A percentile compares a stretch with the other conserved stretches of the same genome.
Conservation (phyloP, 371 early-diverging fungal species). For the Syncephalis fuscata region DNA sequence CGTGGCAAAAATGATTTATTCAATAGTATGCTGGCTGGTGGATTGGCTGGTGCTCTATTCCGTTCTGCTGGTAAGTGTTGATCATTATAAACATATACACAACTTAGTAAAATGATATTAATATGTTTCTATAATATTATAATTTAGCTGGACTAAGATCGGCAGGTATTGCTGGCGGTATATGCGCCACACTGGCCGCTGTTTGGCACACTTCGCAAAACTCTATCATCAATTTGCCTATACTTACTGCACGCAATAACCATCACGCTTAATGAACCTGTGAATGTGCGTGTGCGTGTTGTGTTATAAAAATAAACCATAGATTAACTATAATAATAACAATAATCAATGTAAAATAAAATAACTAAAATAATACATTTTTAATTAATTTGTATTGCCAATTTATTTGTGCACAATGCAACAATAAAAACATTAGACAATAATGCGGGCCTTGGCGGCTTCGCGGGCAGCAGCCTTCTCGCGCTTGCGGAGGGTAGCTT, state of each 20-base stretch:
- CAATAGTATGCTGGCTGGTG: slow-evolving; percentile 55
- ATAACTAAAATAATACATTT: no score
- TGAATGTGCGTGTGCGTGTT: no score
- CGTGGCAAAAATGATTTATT: slow-evolving; percentile 46
- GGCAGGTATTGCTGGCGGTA: slow-evolving; percentile 31
- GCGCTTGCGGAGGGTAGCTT: slow-evolving; percentile 67
- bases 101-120: not conserved
- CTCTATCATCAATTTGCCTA: no score
- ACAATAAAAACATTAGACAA: no score
- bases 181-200: slow-evolving; percentile 35
- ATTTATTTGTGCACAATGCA: no score
- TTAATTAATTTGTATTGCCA: no score
- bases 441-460: slow-evolving; percentile 1
- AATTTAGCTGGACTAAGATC: slow-evolving; percentile 25
- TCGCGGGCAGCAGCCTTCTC: slow-evolving; percentile 51
- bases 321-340: no score
- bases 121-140: not conserved
- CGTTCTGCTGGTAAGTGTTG: slow-evolving; percentile 40
- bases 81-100: no score
- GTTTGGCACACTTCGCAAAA: slow-evolving; percentile 7
- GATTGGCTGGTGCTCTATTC: slow-evolving; percentile 58
- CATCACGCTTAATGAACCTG: no score
- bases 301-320: no score
- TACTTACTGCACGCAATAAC: no score
- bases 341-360: no score